These are phyloP conservation scores for Zymoseptoria tritici DNA, from an alignment of 2,329 filamentous ascomycete species.

Conservation along the genomic window DNA sequence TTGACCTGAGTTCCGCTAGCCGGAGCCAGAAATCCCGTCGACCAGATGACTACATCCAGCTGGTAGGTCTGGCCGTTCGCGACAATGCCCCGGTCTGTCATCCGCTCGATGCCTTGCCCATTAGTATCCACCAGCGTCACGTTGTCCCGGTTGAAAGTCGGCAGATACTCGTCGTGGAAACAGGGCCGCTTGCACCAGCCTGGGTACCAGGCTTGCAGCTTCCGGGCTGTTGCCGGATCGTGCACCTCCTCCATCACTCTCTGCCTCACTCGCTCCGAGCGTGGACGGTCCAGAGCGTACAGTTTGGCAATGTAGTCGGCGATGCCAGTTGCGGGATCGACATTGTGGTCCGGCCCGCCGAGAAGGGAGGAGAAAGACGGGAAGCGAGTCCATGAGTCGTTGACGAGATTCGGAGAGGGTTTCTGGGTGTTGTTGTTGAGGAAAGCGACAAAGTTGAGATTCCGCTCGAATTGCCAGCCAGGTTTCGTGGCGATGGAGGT, in stretches of 20 bases:
- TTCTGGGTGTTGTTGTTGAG: conserved; percentile 30
- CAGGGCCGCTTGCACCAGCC: conserved; percentile 57
- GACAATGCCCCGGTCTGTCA: conserved; percentile 43
- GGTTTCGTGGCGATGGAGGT: conserved; percentile 27
- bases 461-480: conserved; percentile 47
- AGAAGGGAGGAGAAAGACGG: conserved; percentile 28
- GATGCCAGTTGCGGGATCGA: conserved; percentile 31
- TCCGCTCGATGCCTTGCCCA: conserved; percentile 43
- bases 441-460: conserved; percentile 38
- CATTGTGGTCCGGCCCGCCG: conserved; percentile 29
- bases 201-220: conserved; percentile 54
- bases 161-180: conserved; percentile 31
- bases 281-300: conserved; percentile 37
- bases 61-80: conserved; percentile 43
- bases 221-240: conserved; percentile 44
- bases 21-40: conserved; percentile 32
- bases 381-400: conserved; percentile 13
- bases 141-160: conserved; percentile 51
- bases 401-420: conserved; percentile 39
- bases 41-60: conserved; percentile 42
- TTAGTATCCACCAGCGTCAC: conserved; percentile 56
- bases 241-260: conserved; percentile 47
- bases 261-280: conserved; percentile 39
- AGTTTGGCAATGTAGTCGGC: conserved; percentile 33
- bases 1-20: conserved; percentile 25